Evolutionary conservation across 2,329 filamentous ascomycete species (phyloP).

Genomic region (Hymenoscyphus fraxineus): DNA sequence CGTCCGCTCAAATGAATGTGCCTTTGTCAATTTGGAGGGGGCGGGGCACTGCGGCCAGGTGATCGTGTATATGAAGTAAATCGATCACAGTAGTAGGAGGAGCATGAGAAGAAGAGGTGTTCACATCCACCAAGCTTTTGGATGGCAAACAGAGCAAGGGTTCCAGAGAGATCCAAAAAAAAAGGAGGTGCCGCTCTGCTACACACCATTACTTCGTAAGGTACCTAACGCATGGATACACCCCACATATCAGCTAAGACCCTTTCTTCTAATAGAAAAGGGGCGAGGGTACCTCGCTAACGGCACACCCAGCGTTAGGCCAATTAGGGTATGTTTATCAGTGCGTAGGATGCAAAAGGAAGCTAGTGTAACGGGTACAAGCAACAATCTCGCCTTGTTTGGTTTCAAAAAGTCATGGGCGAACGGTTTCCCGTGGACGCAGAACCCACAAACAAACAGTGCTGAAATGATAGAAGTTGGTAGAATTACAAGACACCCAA

Average conservation of each 20-base stretch:
- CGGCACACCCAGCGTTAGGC: background rate
- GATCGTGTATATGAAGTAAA: background rate
- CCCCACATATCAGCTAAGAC: slow-evolving; percentile 1
- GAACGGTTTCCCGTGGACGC: background rate
- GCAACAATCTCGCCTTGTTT: background rate
- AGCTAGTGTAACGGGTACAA: slow-evolving; percentile 1
- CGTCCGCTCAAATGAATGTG: background rate
- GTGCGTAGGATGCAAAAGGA: background rate
- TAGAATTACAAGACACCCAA: background rate
- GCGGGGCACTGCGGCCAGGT: background rate
- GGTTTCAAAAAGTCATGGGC: slow-evolving; percentile 1
- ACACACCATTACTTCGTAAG: background rate
- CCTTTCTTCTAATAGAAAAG: background rate
- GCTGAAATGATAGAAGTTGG: background rate
- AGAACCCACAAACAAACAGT: slow-evolving; percentile 1
- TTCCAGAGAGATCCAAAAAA: background rate
- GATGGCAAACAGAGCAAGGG: background rate
- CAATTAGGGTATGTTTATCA: background rate
- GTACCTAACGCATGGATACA: background rate
- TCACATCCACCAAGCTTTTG: background rate
- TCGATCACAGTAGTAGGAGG: background rate
- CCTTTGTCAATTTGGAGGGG: background rate
- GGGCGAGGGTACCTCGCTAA: background rate
- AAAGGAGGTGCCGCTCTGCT: background rate
- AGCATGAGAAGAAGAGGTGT: background rate